These are phyloP conservation scores for Xanthoconium stramineum DNA, from an alignment of 768 basidiomycete species.

Conservation along the genomic window DNA sequence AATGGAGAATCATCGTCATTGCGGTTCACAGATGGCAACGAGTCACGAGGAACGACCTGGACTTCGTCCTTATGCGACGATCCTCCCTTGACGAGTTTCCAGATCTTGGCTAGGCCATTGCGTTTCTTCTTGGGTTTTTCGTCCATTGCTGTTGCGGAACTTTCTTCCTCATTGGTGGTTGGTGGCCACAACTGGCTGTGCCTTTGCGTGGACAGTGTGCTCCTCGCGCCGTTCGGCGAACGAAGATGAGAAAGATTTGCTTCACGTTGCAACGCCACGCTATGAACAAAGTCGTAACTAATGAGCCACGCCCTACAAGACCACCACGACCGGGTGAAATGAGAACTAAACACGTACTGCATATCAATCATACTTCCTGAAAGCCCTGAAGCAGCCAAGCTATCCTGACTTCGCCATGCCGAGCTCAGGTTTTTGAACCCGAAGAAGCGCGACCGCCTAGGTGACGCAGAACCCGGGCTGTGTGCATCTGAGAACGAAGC, in stretches of 20 bases:
- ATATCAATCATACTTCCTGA: conserved; percentile 90
- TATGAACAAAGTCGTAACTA: conserved; percentile 26
- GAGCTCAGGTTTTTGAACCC: conserved; percentile 68
- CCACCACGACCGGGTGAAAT: background rate
- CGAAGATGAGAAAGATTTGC: conserved; percentile 31
- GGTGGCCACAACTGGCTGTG: conserved; percentile 55
- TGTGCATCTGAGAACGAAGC: conserved; percentile 80
- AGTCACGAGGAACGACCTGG: conserved; percentile 26
- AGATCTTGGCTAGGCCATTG: conserved; percentile 75
- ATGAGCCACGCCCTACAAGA: conserved; percentile 4
- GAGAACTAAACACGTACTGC: conserved; percentile 62
- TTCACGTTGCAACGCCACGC: conserved; percentile 78
- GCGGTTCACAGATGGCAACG: conserved; percentile 38
- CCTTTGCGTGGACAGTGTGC: conserved; percentile 33
- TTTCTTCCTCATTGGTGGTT: conserved; percentile 34
- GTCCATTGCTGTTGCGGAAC: conserved; percentile 26
- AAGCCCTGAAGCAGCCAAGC: conserved; percentile 74
- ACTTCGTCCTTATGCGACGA: conserved; percentile 41
- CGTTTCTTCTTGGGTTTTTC: conserved; percentile 73
- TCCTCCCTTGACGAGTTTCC: conserved; percentile 68
- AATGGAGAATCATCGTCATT: conserved; percentile 72
- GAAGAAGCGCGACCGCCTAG: conserved; percentile 73
- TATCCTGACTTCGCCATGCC: conserved; percentile 78
- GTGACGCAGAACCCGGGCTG: conserved; percentile 65
- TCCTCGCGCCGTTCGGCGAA: conserved; percentile 35